These are phyloP conservation scores for Kurtzmaniella cleridarum DNA, from an alignment of 805 yeast species.

Conservation along the genomic window DNA sequence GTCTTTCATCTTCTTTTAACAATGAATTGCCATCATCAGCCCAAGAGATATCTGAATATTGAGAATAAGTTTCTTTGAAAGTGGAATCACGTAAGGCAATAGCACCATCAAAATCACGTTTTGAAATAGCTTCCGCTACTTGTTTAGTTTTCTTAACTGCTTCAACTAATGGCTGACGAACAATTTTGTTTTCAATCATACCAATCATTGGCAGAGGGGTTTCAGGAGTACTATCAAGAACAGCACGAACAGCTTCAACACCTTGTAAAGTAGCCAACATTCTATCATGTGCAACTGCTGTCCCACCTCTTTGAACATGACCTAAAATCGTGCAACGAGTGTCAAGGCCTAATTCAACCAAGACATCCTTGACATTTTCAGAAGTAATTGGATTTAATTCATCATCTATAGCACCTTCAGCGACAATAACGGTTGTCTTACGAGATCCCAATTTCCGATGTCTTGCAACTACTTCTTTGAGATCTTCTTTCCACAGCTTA, in stretches of 20 bases:
- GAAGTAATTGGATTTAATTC: constrained; percentile 65
- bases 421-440: constrained; percentile 74
- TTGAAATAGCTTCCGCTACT: constrained; percentile 64
- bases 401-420: constrained; percentile 77
- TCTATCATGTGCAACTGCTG: constrained; percentile 72
- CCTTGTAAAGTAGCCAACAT: constrained; percentile 73
- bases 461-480: constrained; percentile 55
- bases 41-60: constrained; percentile 51
- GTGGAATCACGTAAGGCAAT: constrained; percentile 67
- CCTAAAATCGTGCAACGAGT: constrained; percentile 76
- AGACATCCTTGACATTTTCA: constrained; percentile 57
- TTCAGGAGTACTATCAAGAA: constrained; percentile 59
- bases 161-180: constrained; percentile 62
- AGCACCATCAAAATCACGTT: constrained; percentile 63
- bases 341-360: constrained; percentile 66
- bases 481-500: constrained; percentile 60
- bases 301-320: constrained; percentile 81
- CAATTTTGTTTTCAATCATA: constrained; percentile 63
- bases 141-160: constrained; percentile 68
- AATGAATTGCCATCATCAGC: constrained; percentile 29
- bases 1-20: constrained; percentile 47
- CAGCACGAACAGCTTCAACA: constrained; percentile 76
- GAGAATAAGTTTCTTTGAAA: constrained; percentile 58
- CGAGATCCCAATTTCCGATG: constrained; percentile 72
- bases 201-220: constrained; percentile 81